phyloP scores from a whole-genome alignment of 2,329 filamentous ascomycete species.

The Diaporthe capsici region DNA sequence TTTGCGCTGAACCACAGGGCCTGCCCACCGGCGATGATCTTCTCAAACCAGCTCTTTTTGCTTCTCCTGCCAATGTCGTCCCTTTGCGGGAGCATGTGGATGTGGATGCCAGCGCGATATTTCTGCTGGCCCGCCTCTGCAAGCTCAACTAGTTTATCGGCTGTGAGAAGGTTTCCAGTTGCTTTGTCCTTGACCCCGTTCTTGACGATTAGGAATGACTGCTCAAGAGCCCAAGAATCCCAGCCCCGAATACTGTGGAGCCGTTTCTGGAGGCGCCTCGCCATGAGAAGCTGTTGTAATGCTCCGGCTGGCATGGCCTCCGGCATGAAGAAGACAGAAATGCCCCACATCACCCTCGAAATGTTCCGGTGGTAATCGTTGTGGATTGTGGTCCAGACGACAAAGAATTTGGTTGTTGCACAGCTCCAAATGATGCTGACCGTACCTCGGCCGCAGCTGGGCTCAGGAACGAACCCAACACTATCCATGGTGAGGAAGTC shows the following conservation, averaged over 20 bases:
- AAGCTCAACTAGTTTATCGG: neutral
- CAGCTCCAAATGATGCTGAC: slow-evolving; percentile 13
- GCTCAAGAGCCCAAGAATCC: neutral
- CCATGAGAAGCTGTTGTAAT: neutral
- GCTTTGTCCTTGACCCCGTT: neutral
- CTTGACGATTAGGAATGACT: neutral
- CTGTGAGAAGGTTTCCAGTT: neutral
- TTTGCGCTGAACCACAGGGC: slow-evolving; percentile 7
- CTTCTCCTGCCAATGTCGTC: neutral
- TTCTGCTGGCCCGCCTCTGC: neutral
- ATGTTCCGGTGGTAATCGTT: neutral
- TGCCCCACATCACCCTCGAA: neutral
- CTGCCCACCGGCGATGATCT: neutral
- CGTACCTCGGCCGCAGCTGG: slow-evolving; percentile 6
- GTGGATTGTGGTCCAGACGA: neutral
- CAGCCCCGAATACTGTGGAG: neutral
- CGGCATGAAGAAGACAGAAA: neutral
- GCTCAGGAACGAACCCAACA: neutral
- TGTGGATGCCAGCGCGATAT: neutral
- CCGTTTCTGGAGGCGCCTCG: neutral
- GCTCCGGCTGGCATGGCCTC: slow-evolving; percentile 5
- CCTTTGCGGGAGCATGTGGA: neutral
- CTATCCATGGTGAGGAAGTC: neutral
- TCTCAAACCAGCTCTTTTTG: slow-evolving; percentile 3
- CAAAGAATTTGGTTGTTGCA: neutral